Evolutionary conservation across 768 basidiomycete genomes (phyloP).

Genomic region (Leccinum longicurvipes): DNA sequence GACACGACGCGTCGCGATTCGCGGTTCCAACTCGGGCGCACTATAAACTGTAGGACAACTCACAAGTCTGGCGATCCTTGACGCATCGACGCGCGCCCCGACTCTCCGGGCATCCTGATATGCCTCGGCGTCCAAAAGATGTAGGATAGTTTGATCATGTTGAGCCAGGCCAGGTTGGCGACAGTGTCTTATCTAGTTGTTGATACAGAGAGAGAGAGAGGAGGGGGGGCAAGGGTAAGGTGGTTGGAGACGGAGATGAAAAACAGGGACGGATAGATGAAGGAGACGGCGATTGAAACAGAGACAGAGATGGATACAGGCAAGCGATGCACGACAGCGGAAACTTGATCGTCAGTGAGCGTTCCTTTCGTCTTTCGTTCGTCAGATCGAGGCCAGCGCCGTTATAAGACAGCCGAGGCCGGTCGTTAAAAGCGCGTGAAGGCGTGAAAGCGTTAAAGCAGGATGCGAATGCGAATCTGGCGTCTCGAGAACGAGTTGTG

Average conservation of each 20-base stretch:
- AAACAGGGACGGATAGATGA: no score
- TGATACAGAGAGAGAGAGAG: not conserved
- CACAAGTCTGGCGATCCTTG: constrained; percentile 27
- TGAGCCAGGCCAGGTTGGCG: not conserved
- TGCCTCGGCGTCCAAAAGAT: constrained; percentile 51
- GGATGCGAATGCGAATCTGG: not conserved
- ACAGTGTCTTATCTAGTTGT: not conserved
- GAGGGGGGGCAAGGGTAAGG: not conserved
- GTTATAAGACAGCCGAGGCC: not conserved
- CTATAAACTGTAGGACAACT: not conserved
- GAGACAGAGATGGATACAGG: not conserved
- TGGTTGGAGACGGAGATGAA: not conserved
- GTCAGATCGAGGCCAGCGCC: not conserved
- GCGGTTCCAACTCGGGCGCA: not conserved
- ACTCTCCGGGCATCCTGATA: constrained; percentile 49
- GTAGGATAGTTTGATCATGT: constrained; percentile 46
- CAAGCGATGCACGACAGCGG: not conserved
- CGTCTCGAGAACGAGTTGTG: not conserved
- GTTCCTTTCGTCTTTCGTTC: not conserved
- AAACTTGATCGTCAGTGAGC: not conserved
- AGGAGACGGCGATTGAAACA: not conserved
- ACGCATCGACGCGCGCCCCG: constrained; percentile 18
- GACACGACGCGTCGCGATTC: not conserved
- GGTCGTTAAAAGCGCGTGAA: not conserved
- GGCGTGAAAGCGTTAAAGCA: not conserved